Base-by-base conservation (phyloP, 306 rosid genomes). In the Begonia loranthoides region DNA sequence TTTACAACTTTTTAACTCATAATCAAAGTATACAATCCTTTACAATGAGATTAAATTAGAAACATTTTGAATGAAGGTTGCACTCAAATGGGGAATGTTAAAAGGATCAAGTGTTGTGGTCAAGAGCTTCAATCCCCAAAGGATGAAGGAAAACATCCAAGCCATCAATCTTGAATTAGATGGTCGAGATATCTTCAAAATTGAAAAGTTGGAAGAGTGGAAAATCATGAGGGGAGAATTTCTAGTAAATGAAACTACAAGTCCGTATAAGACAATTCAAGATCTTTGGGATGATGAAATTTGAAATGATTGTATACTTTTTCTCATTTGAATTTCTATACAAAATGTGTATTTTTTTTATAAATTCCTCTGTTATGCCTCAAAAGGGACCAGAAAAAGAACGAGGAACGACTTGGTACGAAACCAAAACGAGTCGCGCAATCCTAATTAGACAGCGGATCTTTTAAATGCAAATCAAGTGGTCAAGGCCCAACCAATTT, bases 151-250 rank as follows among this genome's bases (percentile, higher is more conserved):
- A 60, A 85, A 89, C 66, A 60, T 89, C 1, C 69, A 44, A 9
- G 73, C 90, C 49, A 54, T 64, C 45, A 71, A 76, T 63, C 16
- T 89, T 36, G 70, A 63, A 64, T 79, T 89, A 81, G 76, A 76
- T 45, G 76, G 60, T 14, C 72, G 72, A 28, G 97, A 85, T 59
- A 56, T 76, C 17, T 13, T 66, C 13, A 72, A 74, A 52, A 79
- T 85, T 48, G 94, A 82, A 17, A 66, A 66, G 54, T 56, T 82
- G 76, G 85, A 82, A 41, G 83, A 82, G 59, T 51, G 68, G 70
- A 89, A 89, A 76, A 85, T 85, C 40, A 66, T 85, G 95, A 89
- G 90, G 71, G 97, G 95, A 17, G 95, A 89, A 53, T 85, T 72
- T 66, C 71, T 75, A 9, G 83, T 79, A 15, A 89, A 89, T 50